A percentile compares a stretch with the other conserved stretches of the same genome.
Evolutionary conservation across 768 basidiomycete genomes (phyloP).

Genomic region (Rhizopogon vesiculosus): DNA sequence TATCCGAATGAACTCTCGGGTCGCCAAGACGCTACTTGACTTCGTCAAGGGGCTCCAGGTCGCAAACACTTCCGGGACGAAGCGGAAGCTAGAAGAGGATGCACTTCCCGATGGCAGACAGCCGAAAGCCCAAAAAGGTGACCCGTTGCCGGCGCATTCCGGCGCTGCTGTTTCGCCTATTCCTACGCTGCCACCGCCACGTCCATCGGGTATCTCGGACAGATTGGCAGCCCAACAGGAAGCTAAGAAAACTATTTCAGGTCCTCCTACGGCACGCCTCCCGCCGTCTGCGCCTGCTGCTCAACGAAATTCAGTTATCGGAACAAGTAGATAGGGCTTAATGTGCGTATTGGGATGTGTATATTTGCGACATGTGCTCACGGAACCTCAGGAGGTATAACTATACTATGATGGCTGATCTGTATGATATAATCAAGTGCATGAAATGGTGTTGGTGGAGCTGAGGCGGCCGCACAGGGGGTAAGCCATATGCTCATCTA

Average conservation of each 20-base stretch:
- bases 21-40: conserved; percentile 49
- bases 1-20: conserved; percentile 58
- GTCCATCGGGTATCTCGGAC: conserved; percentile 16
- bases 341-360: too few relatives aligned
- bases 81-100: conserved; percentile 22
- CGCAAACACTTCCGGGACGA: background rate
- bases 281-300: conserved; percentile 2
- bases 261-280: conserved; percentile 5
- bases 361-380: background rate
- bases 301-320: conserved; percentile 3
- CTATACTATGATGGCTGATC: background rate
- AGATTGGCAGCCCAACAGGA: conserved; percentile 11
- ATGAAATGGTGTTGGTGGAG: background rate
- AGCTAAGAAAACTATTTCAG: conserved; percentile 9
- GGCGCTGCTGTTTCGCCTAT: background rate
- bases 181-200: conserved; percentile 1
- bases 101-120: conserved; percentile 1
- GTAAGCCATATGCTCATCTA: background rate
- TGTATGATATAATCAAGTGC: background rate
- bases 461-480: background rate
- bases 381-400: background rate
- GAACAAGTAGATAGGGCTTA: background rate
- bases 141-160: background rate
- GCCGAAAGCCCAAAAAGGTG: conserved; percentile 12
- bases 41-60: conserved; percentile 36